phyloP scores from a whole-genome alignment of 2,329 filamentous ascomycete genomes.

The Fusarium sp. region DNA sequence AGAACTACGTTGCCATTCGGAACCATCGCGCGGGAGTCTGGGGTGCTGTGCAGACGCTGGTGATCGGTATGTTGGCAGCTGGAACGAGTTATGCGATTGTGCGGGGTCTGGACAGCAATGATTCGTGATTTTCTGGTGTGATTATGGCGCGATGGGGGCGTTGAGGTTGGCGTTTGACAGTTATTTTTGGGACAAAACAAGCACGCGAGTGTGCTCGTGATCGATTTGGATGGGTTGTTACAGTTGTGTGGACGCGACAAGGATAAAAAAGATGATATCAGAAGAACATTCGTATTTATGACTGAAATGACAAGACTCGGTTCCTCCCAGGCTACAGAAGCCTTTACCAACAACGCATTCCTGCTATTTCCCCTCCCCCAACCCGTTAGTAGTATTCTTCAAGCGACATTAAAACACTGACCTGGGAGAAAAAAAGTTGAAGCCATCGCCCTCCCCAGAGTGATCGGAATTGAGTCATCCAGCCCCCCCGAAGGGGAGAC shows the following conservation, averaged over 20 bases:
- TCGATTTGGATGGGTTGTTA: slow-evolving; percentile 1
- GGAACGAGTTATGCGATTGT: slow-evolving; percentile 75
- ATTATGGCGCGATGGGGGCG: slow-evolving; percentile 7
- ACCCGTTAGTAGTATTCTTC: slow-evolving; percentile 48
- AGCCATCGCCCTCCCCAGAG: slow-evolving; percentile 82
- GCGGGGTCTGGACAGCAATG: slow-evolving; percentile 61
- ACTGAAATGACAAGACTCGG: slow-evolving; percentile 40
- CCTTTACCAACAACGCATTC: neutral
- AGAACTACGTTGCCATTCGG: slow-evolving; percentile 67
- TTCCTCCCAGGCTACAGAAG: slow-evolving; percentile 22
- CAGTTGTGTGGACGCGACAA: neutral
- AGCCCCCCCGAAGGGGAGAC: slow-evolving; percentile 42
- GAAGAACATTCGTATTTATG: slow-evolving; percentile 32
- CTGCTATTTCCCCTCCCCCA: neutral
- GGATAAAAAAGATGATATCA: slow-evolving; percentile 19
- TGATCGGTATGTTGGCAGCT: slow-evolving; percentile 74
- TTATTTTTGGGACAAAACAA: slow-evolving; percentile 4
- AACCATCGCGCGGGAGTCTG: slow-evolving; percentile 66
- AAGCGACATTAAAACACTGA: slow-evolving; percentile 37
- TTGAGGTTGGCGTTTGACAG: slow-evolving; percentile 32
- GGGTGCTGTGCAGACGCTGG: slow-evolving; percentile 73
- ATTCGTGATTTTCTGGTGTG: slow-evolving; percentile 21
- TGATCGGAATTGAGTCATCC: slow-evolving; percentile 92
- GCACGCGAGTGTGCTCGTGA: slow-evolving; percentile 16
- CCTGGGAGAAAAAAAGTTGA: slow-evolving; percentile 51